These are phyloP conservation scores for Fusarium gaditjirri DNA, from an alignment of 2,329 filamentous ascomycete genomes.

Conservation along the genomic window DNA sequence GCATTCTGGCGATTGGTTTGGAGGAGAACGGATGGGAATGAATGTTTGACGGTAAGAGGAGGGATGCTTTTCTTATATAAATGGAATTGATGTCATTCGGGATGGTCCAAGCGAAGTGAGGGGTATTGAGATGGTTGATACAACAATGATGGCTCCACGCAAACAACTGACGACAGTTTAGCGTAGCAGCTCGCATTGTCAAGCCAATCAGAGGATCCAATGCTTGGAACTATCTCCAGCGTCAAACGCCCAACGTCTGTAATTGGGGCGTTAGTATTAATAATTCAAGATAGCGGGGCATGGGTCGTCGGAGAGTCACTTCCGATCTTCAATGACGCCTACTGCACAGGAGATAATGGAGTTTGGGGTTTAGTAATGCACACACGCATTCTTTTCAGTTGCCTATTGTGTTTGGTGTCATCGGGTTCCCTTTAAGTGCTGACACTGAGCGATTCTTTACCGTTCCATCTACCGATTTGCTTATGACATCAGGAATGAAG, in stretches of 20 bases:
- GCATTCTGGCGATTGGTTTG: constrained; percentile 17
- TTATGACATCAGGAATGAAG: neutral
- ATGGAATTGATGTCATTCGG: constrained; percentile 23
- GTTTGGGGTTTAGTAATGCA: neutral
- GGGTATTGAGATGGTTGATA: constrained; percentile 13
- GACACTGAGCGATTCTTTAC: neutral
- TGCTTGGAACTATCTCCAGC: neutral
- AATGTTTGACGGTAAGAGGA: neutral
- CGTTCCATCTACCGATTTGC: neutral
- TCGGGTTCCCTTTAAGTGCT: constrained; percentile 1
- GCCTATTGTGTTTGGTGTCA: neutral
- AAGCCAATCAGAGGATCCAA: constrained; percentile 10
- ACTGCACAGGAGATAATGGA: neutral
- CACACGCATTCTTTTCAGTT: neutral
- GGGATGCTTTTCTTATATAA: constrained; percentile 2
- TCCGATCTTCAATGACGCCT: constrained; percentile 20
- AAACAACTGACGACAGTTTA: constrained; percentile 20
- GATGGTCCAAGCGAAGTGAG: constrained; percentile 22
- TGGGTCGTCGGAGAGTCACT: neutral
- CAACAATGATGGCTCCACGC: constrained; percentile 24
- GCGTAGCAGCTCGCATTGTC: neutral
- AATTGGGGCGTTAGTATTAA: constrained; percentile 21
- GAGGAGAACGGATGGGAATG: neutral
- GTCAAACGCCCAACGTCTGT: neutral
- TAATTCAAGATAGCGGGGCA: constrained; percentile 23